phyloP scores from a whole-genome alignment of 140 eudicot species.

The Oenanthe javanica region DNA sequence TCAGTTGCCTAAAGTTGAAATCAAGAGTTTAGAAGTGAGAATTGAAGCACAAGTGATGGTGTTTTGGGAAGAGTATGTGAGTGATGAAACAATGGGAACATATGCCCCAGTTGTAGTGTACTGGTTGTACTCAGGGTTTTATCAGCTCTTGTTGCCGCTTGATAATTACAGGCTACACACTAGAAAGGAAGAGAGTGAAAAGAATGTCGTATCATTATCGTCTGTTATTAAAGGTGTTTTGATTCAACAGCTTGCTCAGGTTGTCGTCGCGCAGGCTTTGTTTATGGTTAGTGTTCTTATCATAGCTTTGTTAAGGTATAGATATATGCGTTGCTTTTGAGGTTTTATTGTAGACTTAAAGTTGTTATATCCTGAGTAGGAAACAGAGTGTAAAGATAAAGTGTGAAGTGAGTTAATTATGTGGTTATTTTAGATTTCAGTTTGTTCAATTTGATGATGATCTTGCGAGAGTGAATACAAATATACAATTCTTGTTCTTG shows the following conservation, averaged over 20 bases:
- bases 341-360: not conserved
- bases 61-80: slow-evolving; percentile 79
- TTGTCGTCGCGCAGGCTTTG: slow-evolving; percentile 54
- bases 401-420: too few relatives aligned
- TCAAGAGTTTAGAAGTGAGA: not conserved
- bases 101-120: slow-evolving; percentile 75
- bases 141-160: not conserved
- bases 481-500: too few relatives aligned
- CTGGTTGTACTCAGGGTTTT: slow-evolving; percentile 28
- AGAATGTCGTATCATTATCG: slow-evolving; percentile 48
- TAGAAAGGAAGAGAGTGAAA: slow-evolving; percentile 49
- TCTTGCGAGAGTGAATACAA: too few relatives aligned
- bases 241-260: slow-evolving; percentile 75
- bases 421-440: too few relatives aligned
- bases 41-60: slow-evolving; percentile 41
- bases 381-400: too few relatives aligned
- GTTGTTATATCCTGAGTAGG: too few relatives aligned
- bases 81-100: slow-evolving; percentile 84
- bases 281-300: slow-evolving; percentile 39
- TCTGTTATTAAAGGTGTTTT: slow-evolving; percentile 64
- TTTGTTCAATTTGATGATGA: too few relatives aligned
- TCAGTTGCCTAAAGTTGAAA: not conserved
- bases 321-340: not conserved
- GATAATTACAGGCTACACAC: slow-evolving; percentile 44
- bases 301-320: not conserved